Evolutionary conservation across 768 basidiomycete genomes (phyloP).

Genomic region (Phylloporus sp.): DNA sequence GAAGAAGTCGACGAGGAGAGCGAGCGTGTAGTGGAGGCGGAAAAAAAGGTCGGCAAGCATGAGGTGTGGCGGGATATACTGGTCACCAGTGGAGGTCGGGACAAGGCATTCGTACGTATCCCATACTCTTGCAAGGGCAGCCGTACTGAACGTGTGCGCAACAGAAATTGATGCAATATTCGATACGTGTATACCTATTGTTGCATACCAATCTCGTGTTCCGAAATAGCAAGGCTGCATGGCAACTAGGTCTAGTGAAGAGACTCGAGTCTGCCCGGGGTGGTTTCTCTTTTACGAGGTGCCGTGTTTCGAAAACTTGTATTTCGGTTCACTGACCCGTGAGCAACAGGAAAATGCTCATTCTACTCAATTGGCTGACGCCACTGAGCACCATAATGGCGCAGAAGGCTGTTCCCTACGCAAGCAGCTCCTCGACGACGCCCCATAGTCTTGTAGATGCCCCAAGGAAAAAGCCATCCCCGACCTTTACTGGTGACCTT

Average conservation of each 20-base stretch:
- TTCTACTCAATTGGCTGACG: conserved; percentile 81
- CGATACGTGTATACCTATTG: conserved; percentile 66
- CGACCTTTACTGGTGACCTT: conserved; percentile 17
- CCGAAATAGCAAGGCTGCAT: conserved; percentile 38
- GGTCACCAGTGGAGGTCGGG: conserved; percentile 71
- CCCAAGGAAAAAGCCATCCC: conserved; percentile 1
- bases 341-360: conserved; percentile 60
- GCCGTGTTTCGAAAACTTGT: conserved; percentile 5
- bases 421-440: conserved; percentile 25
- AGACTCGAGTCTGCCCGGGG: conserved; percentile 51
- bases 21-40: conserved; percentile 39
- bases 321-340: conserved; percentile 2
- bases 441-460: conserved; percentile 21
- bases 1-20: conserved; percentile 49
- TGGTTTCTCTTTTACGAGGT: conserved; percentile 76
- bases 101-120: conserved; percentile 75
- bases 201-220: conserved; percentile 59
- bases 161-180: conserved; percentile 86
- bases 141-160: background rate
- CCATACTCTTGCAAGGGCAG: background rate
- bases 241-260: conserved; percentile 52
- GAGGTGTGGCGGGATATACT: conserved; percentile 82
- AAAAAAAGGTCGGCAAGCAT: conserved; percentile 48
- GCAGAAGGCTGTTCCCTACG: conserved; percentile 63
- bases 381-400: conserved; percentile 68